Conservation (phyloP, 352 stramenopile species). For the Globisporangium nagaii region DNA sequence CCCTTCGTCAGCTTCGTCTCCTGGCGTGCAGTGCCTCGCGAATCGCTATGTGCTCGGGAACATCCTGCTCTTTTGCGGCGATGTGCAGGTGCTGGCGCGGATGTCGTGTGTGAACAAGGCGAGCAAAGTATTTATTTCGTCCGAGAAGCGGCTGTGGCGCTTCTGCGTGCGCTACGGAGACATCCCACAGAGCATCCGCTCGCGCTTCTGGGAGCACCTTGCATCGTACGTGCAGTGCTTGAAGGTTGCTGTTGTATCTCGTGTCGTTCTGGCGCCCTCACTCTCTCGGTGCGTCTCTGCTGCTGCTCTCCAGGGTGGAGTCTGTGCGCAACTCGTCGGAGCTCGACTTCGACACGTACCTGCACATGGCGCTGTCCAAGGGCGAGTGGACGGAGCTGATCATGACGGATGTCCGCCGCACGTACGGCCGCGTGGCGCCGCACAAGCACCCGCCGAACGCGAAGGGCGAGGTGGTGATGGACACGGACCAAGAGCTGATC, state of each 20-base stretch:
- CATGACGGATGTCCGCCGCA: constrained; percentile 76
- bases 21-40: constrained; percentile 42
- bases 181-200: constrained; percentile 42
- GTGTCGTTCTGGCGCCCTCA: too few species aligned
- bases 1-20: background rate
- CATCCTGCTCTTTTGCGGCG: constrained; percentile 66
- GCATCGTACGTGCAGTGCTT: constrained; percentile 16
- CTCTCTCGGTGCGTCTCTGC: background rate
- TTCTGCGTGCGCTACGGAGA: constrained; percentile 82
- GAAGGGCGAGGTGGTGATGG: constrained; percentile 39
- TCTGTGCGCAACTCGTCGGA: constrained; percentile 49
- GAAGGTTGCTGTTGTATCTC: background rate
- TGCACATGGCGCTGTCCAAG: constrained; percentile 82
- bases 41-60: constrained; percentile 66
- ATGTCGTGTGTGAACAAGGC: constrained; percentile 51
- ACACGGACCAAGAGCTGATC: constrained; percentile 67
- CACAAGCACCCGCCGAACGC: constrained; percentile 61
- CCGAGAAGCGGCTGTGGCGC: constrained; percentile 62
- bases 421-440: constrained; percentile 75
- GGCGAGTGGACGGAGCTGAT: constrained; percentile 81
- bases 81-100: constrained; percentile 37
- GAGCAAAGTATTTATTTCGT: constrained; percentile 55
- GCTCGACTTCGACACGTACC: constrained; percentile 78
- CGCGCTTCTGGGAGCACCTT: constrained; percentile 74
- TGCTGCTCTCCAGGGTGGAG: constrained; percentile 9